phyloP scores from a whole-genome alignment of 2,329 filamentous ascomycete species.

The Septoria linicola region DNA sequence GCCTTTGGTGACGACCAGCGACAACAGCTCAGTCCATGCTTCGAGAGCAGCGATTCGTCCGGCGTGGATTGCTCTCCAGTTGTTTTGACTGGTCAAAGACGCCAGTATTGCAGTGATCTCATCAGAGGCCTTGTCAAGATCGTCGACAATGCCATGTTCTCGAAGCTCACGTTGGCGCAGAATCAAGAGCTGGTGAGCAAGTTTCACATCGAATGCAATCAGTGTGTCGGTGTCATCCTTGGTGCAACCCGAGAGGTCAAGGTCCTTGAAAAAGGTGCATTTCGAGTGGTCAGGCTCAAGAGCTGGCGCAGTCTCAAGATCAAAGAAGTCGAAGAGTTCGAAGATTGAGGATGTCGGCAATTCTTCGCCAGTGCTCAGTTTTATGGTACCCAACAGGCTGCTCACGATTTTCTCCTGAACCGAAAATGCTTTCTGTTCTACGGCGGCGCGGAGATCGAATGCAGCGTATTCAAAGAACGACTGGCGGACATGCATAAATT shows the following conservation, averaged over 20 bases:
- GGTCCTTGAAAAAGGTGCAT: conserved; percentile 60
- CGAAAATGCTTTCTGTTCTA: conserved; percentile 31
- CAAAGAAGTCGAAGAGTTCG: conserved; percentile 89
- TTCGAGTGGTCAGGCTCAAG: conserved; percentile 45
- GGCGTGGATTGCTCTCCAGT: conserved; percentile 56
- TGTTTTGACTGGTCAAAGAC: conserved; percentile 64
- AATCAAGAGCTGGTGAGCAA: conserved; percentile 71
- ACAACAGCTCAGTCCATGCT: conserved; percentile 80
- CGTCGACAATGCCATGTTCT: conserved; percentile 41
- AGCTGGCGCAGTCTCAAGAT: conserved; percentile 56
- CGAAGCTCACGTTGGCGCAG: conserved; percentile 65
- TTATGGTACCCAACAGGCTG: conserved; percentile 73
- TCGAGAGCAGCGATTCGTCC: conserved; percentile 67
- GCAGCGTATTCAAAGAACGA: conserved; percentile 81
- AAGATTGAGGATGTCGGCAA: conserved; percentile 75
- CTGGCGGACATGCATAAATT: conserved; percentile 75
- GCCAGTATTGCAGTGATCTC: conserved; percentile 62
- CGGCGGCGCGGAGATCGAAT: conserved; percentile 75
- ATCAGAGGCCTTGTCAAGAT: conserved; percentile 49
- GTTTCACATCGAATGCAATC: conserved; percentile 65
- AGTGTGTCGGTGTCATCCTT: conserved; percentile 59
- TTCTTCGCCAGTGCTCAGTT: conserved; percentile 64
- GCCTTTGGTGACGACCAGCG: conserved; percentile 78
- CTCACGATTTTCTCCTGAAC: conserved; percentile 59
- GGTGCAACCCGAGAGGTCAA: conserved; percentile 67